Evolutionary conservation across 2,329 filamentous ascomycete genomes (phyloP).

Genomic region (Volutella citrinella): DNA sequence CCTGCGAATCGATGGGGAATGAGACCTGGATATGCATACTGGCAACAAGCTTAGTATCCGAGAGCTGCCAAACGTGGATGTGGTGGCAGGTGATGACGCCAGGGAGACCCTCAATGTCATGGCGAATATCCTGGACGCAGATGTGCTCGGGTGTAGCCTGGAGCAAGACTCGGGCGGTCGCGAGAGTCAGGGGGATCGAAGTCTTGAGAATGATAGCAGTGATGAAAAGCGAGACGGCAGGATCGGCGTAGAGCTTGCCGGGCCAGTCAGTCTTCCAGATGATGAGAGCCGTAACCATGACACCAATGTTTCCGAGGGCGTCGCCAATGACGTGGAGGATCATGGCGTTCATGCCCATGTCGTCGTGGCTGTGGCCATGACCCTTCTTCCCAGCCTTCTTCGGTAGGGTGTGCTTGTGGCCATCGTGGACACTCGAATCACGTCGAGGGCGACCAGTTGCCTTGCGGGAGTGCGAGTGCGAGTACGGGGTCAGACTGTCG

Average conservation of each 20-base stretch:
- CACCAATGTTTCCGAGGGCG: slow-evolving; percentile 81
- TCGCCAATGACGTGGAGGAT: slow-evolving; percentile 76
- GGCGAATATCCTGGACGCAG: slow-evolving; percentile 82
- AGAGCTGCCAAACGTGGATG: slow-evolving; percentile 96
- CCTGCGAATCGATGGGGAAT: slow-evolving; percentile 82
- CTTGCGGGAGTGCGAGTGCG: slow-evolving; percentile 18
- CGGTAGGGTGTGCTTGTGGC: slow-evolving; percentile 80
- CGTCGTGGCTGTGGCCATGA: slow-evolving; percentile 74
- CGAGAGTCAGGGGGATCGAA: slow-evolving; percentile 74
- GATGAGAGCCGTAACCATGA: slow-evolving; percentile 77
- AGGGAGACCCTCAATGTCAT: slow-evolving; percentile 81
- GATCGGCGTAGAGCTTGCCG: slow-evolving; percentile 85
- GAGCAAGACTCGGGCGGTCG: slow-evolving; percentile 82
- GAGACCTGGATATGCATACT: slow-evolving; percentile 90
- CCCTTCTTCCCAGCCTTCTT: slow-evolving; percentile 58
- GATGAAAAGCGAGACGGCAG: slow-evolving; percentile 89
- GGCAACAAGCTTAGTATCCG: slow-evolving; percentile 89
- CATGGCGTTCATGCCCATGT: slow-evolving; percentile 94
- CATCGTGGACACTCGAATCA: slow-evolving; percentile 59
- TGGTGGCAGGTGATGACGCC: slow-evolving; percentile 92
- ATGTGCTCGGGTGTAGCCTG: slow-evolving; percentile 92
- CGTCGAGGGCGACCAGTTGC: slow-evolving; percentile 31
- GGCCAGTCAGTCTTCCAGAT: slow-evolving; percentile 88
- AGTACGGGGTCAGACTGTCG: slow-evolving; percentile 23
- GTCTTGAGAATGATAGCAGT: slow-evolving; percentile 74